Evolutionary conservation across 139 green algal genomes (phyloP).

Genomic region (Zygnema cylindricum): DNA sequence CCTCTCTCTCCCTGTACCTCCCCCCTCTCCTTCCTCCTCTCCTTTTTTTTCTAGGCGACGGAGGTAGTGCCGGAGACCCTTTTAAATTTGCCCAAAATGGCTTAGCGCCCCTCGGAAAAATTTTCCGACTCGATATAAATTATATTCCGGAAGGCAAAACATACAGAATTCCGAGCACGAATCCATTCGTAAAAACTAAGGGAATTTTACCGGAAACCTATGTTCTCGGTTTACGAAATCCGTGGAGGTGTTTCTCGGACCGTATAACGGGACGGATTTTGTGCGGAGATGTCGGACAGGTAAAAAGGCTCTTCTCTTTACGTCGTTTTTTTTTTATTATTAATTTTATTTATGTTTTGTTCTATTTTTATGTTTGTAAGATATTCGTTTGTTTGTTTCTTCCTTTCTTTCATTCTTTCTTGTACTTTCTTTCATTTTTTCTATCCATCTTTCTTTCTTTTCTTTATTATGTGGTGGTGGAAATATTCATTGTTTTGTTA

Average conservation of each 20-base stretch:
- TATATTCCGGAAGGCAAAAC: not conserved
- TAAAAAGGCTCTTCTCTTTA: not conserved
- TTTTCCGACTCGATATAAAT: conserved; percentile 44
- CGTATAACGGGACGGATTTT: not conserved
- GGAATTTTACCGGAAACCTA: conserved; percentile 19
- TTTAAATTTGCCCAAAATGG: conserved; percentile 44
- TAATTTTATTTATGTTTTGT: not conserved
- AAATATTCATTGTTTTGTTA: no score
- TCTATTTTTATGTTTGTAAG: not conserved
- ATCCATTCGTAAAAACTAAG: conserved; percentile 2
- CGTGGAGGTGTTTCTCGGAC: conserved; percentile 26
- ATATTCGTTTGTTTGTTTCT: not conserved
- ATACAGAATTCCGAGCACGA: conserved; percentile 42
- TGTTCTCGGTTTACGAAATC: conserved; percentile 31
- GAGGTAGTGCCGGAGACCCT: conserved; percentile 28
- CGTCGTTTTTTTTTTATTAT: not conserved
- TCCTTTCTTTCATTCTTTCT: not conserved
- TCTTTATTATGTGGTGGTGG: not conserved
- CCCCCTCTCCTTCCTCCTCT: not conserved
- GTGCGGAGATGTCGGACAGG: conserved; percentile 44
- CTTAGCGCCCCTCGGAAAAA: conserved; percentile 31
- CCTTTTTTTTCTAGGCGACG: conserved; percentile 20
- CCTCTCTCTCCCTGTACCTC: not conserved
- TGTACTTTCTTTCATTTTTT: not conserved
- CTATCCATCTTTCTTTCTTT: not conserved